A percentile compares a stretch with the other conserved stretches of the same genome.
Evolutionary conservation across 306 rosid species (phyloP).

Genomic region (Vachellia pachyceras): DNA sequence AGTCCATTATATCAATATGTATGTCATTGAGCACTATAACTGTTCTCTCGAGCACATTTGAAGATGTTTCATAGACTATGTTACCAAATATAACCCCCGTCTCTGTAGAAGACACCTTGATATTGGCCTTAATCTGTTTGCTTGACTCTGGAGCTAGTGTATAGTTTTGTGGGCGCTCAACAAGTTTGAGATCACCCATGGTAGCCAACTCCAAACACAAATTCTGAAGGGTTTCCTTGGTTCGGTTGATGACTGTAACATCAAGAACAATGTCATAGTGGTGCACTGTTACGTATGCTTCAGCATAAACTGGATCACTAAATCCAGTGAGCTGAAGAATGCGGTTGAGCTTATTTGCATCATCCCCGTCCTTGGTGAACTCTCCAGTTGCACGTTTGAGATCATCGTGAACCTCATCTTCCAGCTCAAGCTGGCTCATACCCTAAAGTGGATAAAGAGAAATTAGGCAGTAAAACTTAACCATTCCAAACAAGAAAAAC

Average conservation of each 20-base stretch:
- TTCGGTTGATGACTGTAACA: slow-evolving; percentile 95
- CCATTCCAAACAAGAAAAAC: slow-evolving; percentile 12
- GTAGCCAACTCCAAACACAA: slow-evolving; percentile 98
- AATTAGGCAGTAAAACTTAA: slow-evolving; percentile 25
- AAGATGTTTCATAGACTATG: slow-evolving; percentile 92
- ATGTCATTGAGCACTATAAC: slow-evolving; percentile 97
- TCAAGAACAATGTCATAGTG: slow-evolving; percentile 97
- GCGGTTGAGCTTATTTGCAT: slow-evolving; percentile 91
- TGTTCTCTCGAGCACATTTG: slow-evolving; percentile 88
- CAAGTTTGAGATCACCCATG: slow-evolving; percentile 99
- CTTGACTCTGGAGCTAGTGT: slow-evolving; percentile 97
- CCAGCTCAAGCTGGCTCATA: slow-evolving; percentile 99
- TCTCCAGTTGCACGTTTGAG: slow-evolving; percentile 99
- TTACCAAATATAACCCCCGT: slow-evolving; percentile 97
- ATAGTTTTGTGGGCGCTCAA: slow-evolving; percentile 97
- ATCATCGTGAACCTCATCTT: slow-evolving; percentile 98
- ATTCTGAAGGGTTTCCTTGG: slow-evolving; percentile 97
- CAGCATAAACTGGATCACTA: slow-evolving; percentile 99
- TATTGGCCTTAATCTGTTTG: slow-evolving; percentile 96
- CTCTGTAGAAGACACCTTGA: slow-evolving; percentile 98
- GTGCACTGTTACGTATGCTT: slow-evolving; percentile 96
- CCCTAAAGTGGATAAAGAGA: slow-evolving; percentile 61
- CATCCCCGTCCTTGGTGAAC: slow-evolving; percentile 88
- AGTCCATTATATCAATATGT: slow-evolving; percentile 99
- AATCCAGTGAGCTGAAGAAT: slow-evolving; percentile 99